phyloP scores from a whole-genome alignment of 192 early-diverging fungal species.

The Coemansia sp. region DNA sequence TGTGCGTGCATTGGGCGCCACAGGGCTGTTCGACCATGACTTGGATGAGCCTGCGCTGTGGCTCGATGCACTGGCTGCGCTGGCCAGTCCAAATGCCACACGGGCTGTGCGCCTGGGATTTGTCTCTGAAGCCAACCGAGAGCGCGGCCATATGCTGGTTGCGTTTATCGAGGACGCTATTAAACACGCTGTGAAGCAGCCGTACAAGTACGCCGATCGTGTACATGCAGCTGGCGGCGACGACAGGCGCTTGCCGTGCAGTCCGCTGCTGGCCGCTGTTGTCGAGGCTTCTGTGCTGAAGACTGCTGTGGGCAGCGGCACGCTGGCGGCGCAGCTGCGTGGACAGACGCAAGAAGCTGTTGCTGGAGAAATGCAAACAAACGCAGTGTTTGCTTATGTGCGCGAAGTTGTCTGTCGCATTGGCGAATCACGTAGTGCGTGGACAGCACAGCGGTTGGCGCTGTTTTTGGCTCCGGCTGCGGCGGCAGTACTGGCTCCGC shows the following conservation, averaged over 20 bases:
- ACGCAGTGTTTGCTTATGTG: conserved; percentile 12
- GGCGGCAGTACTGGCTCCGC: conserved; percentile 18
- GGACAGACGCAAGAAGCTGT: background rate
- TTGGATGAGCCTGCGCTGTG: conserved; percentile 31
- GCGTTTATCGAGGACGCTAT: conserved; percentile 36
- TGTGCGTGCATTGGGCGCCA: conserved; percentile 20
- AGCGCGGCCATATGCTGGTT: conserved; percentile 23
- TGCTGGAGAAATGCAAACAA: conserved; percentile 19
- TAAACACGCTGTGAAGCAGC: conserved; percentile 25
- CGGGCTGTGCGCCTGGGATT: conserved; percentile 14
- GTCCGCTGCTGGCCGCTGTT: conserved; percentile 37
- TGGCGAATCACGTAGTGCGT: conserved; percentile 16
- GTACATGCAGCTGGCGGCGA: conserved; percentile 12
- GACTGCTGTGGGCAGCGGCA: conserved; percentile 21
- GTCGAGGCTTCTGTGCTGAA: conserved; percentile 37
- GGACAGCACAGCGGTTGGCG: conserved; percentile 6
- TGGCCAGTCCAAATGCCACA: conserved; percentile 32
- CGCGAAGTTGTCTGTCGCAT: conserved; percentile 36
- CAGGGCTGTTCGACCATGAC: conserved; percentile 47
- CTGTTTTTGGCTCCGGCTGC: conserved; percentile 17
- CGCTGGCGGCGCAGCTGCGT: conserved; percentile 18
- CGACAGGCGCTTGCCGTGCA: conserved; percentile 22
- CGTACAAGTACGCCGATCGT: conserved; percentile 49
- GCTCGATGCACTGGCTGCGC: conserved; percentile 43
- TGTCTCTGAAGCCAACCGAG: conserved; percentile 1